Evolutionary conservation across 257 asterid genomes (phyloP).

Genomic region (Nicotiana attenuata): DNA sequence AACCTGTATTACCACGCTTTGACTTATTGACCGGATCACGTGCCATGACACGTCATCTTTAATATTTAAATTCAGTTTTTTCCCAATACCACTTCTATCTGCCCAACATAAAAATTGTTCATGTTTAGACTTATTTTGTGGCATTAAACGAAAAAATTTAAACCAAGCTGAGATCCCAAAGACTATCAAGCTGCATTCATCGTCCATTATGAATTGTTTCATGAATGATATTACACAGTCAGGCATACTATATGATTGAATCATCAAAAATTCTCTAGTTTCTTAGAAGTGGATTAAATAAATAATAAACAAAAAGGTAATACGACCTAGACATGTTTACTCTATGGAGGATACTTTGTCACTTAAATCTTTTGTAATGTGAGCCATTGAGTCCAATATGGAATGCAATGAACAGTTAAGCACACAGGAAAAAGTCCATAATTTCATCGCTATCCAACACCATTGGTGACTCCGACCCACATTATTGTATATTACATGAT

Average conservation of each 20-base stretch:
- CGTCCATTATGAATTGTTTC: background rate
- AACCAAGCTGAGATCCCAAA: background rate
- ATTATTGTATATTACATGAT: too few species aligned
- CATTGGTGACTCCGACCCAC: background rate
- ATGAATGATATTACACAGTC: background rate
- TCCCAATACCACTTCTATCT: too few species aligned
- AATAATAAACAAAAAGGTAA: background rate
- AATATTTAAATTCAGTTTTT: too few species aligned
- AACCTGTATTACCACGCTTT: too few species aligned
- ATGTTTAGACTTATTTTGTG: background rate
- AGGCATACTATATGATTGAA: background rate
- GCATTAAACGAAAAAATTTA: too few species aligned
- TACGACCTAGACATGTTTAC: background rate
- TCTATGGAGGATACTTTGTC: background rate
- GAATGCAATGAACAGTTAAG: background rate
- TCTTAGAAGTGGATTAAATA: too few species aligned
- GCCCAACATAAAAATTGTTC: background rate
- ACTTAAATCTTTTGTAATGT: too few species aligned
- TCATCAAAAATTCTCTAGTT: background rate
- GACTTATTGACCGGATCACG: too few species aligned
- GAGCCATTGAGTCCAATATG: background rate
- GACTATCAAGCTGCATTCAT: background rate
- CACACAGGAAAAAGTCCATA: background rate
- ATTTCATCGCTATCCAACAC: background rate
- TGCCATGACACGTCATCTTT: too few species aligned